These are phyloP conservation scores for Penicillium sp. DNA, from an alignment of 2,329 filamentous ascomycete genomes.

Conservation along the genomic window DNA sequence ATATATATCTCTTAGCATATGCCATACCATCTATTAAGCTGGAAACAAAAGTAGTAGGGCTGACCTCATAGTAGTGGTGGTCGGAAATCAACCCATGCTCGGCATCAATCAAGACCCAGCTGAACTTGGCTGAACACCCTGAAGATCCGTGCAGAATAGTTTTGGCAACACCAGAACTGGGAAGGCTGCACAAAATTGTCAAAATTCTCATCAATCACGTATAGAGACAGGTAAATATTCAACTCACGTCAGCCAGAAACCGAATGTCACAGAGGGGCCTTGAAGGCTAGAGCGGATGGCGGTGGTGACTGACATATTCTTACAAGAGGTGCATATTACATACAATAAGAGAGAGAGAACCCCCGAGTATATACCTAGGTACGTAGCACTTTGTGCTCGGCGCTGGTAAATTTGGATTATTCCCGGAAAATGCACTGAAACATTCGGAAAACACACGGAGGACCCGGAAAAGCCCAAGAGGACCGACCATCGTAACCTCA, in stretches of 20 bases:
- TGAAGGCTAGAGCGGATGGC: not conserved
- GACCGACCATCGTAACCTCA: no score
- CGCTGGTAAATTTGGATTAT: no score
- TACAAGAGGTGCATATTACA: no score
- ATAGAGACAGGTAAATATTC: no score
- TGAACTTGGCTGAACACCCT: not conserved
- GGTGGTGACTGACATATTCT: not conserved
- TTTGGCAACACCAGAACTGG: not conserved
- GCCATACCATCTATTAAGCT: not conserved
- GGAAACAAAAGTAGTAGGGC: not conserved
- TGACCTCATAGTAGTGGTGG: conserved; percentile 1
- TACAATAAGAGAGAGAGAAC: no score
- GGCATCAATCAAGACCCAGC: conserved; percentile 1
- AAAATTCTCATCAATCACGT: no score
- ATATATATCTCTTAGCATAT: no score
- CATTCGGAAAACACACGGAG: not conserved
- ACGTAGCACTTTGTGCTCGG: no score
- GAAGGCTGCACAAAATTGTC: not conserved
- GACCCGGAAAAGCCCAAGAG: not conserved
- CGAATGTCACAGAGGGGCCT: not conserved
- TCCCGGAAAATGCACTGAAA: not conserved
- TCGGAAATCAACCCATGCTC: conserved; percentile 5
- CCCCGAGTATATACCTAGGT: no score
- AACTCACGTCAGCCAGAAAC: conserved; percentile 2
- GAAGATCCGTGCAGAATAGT: not conserved